Percentiles rank a stretch among this genome's conserved stretches.
Evolutionary conservation across 164 flowering plant species (phyloP).

Genomic region (Aristolochia fimbriata): DNA sequence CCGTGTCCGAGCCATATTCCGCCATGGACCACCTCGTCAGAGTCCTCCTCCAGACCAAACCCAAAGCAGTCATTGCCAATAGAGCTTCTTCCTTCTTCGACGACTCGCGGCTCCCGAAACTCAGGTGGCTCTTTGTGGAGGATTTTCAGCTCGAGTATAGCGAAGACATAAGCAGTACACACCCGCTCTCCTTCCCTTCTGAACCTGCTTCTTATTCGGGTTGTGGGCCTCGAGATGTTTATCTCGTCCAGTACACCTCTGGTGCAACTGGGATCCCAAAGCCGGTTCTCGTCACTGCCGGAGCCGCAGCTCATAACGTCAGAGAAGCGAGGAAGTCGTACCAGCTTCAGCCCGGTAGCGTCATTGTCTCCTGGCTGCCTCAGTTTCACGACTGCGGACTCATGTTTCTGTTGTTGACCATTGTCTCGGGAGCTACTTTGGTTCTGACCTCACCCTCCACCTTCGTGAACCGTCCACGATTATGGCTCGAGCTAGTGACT

Average conservation of each 20-base stretch:
- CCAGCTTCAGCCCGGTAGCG: constrained; percentile 52
- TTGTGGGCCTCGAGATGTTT: constrained; percentile 37
- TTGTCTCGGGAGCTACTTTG: constrained; percentile 54
- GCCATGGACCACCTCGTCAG: constrained; percentile 35
- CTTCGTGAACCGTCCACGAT: constrained; percentile 40
- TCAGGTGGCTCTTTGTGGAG: constrained; percentile 42
- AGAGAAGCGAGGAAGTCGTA: constrained; percentile 52
- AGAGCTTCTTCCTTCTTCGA: constrained; percentile 16
- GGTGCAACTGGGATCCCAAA: constrained; percentile 69
- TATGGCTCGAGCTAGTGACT: constrained; percentile 57
- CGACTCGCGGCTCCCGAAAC: constrained; percentile 17
- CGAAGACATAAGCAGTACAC: not conserved
- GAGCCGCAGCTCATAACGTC: constrained; percentile 74
- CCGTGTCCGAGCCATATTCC: constrained; percentile 35
- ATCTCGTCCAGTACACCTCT: constrained; percentile 65
- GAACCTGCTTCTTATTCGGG: constrained; percentile 24
- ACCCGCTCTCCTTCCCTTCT: not conserved
- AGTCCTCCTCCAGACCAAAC: constrained; percentile 49
- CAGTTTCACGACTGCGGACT: constrained; percentile 81
- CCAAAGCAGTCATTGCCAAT: constrained; percentile 52
- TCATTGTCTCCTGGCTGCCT: constrained; percentile 67
- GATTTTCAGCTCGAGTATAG: constrained; percentile 12
- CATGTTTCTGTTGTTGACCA: constrained; percentile 51
- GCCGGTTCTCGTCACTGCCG: constrained; percentile 59
- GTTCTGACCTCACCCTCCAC: constrained; percentile 42